phyloP scores from a whole-genome alignment of 2,329 filamentous ascomycete species.

The Colletotrichum orbiculare region DNA sequence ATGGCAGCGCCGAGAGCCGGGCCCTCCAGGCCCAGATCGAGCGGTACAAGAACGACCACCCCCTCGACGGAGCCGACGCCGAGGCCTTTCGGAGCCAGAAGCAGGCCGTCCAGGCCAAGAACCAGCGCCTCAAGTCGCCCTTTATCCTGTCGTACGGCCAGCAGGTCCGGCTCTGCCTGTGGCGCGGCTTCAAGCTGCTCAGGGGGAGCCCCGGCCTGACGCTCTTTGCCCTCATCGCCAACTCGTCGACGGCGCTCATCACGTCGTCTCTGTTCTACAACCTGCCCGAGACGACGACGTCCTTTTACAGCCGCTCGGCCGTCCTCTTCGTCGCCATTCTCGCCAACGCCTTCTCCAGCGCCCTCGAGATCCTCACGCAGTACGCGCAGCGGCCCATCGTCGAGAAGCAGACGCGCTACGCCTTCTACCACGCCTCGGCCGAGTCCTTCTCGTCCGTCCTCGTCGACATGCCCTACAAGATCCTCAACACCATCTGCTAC shows the following conservation, averaged over 20 bases:
- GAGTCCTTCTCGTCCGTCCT: constrained; percentile 33
- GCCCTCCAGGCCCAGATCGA: constrained; percentile 45
- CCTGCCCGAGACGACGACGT: constrained; percentile 52
- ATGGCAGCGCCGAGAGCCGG: constrained; percentile 41
- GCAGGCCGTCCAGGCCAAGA: constrained; percentile 40
- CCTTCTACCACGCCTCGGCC: constrained; percentile 47
- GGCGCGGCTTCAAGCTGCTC: constrained; percentile 53
- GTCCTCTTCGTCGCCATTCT: constrained; percentile 65
- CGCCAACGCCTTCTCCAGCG: constrained; percentile 59
- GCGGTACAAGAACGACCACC: constrained; percentile 38
- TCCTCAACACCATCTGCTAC: constrained; percentile 64
- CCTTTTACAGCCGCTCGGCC: constrained; percentile 58
- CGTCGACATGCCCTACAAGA: constrained; percentile 45
- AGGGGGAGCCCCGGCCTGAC: constrained; percentile 52
- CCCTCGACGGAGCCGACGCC: constrained; percentile 27
- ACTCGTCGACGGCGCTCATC: constrained; percentile 61
- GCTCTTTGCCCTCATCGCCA: constrained; percentile 51
- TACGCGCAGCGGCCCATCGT: constrained; percentile 43
- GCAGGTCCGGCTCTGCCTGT: constrained; percentile 57
- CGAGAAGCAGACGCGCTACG: constrained; percentile 43
- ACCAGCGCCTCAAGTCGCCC: constrained; percentile 60
- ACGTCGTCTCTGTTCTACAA: constrained; percentile 64
- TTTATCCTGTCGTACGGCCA: constrained; percentile 60
- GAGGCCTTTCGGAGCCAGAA: constrained; percentile 25
- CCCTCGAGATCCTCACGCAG: constrained; percentile 45